These are phyloP conservation scores for Kandelia obovata DNA, from an alignment of 345 rosid genomes.

Conservation along the genomic window DNA sequence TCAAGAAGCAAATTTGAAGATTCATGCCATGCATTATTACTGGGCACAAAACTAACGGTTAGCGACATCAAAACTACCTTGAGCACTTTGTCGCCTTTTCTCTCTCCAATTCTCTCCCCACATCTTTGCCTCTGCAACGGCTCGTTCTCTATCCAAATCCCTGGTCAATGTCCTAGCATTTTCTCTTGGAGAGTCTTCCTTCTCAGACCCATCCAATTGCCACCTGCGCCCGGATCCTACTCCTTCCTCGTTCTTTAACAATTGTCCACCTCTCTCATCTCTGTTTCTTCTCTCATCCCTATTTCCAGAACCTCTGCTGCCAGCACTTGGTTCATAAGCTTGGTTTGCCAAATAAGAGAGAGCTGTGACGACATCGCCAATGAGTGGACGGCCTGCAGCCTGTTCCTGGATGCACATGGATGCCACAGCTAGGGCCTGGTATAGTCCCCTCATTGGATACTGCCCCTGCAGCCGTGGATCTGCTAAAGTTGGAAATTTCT, in stretches of 20 bases:
- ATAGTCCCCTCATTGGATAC: slow-evolving; percentile 82
- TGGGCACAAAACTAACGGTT: slow-evolving; percentile 20
- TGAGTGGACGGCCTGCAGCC: slow-evolving; percentile 95
- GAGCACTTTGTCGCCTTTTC: slow-evolving; percentile 70
- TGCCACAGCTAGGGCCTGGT: slow-evolving; percentile 94
- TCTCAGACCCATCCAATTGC: slow-evolving; percentile 78
- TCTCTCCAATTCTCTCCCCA: slow-evolving; percentile 98
- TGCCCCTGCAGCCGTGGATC: slow-evolving; percentile 79
- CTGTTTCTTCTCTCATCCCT: slow-evolving; percentile 54
- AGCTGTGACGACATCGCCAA: slow-evolving; percentile 88
- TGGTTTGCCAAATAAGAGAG: slow-evolving; percentile 92
- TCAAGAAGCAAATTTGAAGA: neutral
- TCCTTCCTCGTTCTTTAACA: slow-evolving; percentile 64
- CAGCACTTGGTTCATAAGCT: slow-evolving; percentile 54
- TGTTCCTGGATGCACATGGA: slow-evolving; percentile 98
- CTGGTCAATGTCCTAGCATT: slow-evolving; percentile 58
- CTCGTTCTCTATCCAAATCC: slow-evolving; percentile 80
- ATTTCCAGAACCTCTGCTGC: slow-evolving; percentile 36
- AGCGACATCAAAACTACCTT: slow-evolving; percentile 51
- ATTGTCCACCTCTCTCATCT: slow-evolving; percentile 55
- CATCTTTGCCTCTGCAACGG: slow-evolving; percentile 96
- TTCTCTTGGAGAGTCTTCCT: slow-evolving; percentile 87
- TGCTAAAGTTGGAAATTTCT: slow-evolving; percentile 70
- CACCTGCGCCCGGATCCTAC: slow-evolving; percentile 69
- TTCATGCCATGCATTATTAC: neutral